These are phyloP conservation scores for Hyaloscypha bicolor DNA, from an alignment of 495 filamentous ascomycete species.

Conservation along the genomic window DNA sequence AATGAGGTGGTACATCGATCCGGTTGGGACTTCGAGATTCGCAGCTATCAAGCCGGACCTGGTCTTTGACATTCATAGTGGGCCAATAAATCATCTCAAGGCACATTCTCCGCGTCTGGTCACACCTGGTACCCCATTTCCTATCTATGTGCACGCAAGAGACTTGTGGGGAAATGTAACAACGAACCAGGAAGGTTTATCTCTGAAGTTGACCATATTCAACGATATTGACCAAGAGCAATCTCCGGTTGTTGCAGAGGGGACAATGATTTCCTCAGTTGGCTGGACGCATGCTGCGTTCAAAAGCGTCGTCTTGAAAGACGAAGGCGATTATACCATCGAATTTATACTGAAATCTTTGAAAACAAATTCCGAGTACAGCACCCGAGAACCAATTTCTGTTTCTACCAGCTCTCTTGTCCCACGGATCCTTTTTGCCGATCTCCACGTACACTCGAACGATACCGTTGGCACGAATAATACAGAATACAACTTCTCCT, in stretches of 20 bases:
- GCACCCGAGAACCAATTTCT: neutral
- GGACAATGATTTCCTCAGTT: neutral
- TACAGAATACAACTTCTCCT: slow-evolving; percentile 35
- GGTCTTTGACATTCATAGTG: slow-evolving; percentile 2
- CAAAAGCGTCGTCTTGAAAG: neutral
- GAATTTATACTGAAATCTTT: neutral
- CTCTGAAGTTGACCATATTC: neutral
- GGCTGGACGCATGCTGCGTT: slow-evolving; percentile 1
- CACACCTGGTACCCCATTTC: slow-evolving; percentile 6
- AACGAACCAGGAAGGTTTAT: neutral
- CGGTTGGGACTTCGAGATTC: slow-evolving; percentile 13
- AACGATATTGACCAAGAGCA: neutral
- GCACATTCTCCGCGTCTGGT: slow-evolving; percentile 4
- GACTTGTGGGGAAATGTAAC: slow-evolving; percentile 13
- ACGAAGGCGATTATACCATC: slow-evolving; percentile 2
- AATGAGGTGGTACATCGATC: slow-evolving; percentile 18
- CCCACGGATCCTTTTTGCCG: slow-evolving; percentile 31
- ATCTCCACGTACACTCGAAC: slow-evolving; percentile 36
- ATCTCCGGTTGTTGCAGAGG: neutral
- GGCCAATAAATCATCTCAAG: neutral
- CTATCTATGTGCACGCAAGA: slow-evolving; percentile 3
- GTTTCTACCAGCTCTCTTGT: slow-evolving; percentile 19
- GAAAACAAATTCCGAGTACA: neutral
- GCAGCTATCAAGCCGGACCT: slow-evolving; percentile 12
- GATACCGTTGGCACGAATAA: slow-evolving; percentile 36